These are phyloP conservation scores for Staphylotrichum longicolle DNA, from an alignment of 495 filamentous ascomycete genomes.

Conservation along the genomic window DNA sequence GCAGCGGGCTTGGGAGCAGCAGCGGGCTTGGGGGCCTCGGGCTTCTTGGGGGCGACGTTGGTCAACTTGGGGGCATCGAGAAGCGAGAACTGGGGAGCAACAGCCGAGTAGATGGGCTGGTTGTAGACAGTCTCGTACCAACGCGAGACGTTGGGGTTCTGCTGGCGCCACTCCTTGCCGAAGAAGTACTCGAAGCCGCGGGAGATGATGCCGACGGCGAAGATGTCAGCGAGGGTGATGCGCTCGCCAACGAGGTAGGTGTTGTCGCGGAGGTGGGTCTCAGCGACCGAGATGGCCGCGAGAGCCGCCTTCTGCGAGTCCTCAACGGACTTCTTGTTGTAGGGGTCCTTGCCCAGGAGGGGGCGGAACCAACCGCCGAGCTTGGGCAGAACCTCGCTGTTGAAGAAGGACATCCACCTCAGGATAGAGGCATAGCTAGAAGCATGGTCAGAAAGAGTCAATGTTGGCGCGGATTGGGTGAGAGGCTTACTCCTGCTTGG, in stretches of 20 bases:
- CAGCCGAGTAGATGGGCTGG: constrained; percentile 82
- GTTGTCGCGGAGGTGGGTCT: constrained; percentile 84
- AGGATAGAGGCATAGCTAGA: constrained; percentile 86
- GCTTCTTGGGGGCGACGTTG: constrained; percentile 87
- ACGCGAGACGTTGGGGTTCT: constrained; percentile 79
- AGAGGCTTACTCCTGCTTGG: constrained; percentile 85
- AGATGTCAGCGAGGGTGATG: constrained; percentile 92
- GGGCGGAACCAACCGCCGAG: constrained; percentile 87
- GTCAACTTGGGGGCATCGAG: constrained; percentile 80
- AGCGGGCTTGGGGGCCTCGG: constrained; percentile 54
- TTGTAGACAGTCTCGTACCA: constrained; percentile 95
- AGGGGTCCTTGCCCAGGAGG: constrained; percentile 73
- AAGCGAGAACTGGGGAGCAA: constrained; percentile 68
- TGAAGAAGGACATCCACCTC: constrained; percentile 92
- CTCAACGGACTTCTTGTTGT: constrained; percentile 98
- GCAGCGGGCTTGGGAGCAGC: constrained; percentile 47
- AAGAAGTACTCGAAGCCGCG: constrained; percentile 86
- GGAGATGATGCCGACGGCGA: constrained; percentile 69
- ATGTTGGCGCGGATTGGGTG: not conserved
- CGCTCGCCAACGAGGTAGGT: constrained; percentile 98
- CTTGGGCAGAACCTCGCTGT: constrained; percentile 72
- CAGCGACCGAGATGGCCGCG: constrained; percentile 67
- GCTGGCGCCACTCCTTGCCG: constrained; percentile 78
- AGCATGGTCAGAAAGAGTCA: constrained; percentile 24
- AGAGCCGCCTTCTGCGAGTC: constrained; percentile 64